phyloP scores from a whole-genome alignment of 2,329 filamentous ascomycete species.

The Zalaria obscura region DNA sequence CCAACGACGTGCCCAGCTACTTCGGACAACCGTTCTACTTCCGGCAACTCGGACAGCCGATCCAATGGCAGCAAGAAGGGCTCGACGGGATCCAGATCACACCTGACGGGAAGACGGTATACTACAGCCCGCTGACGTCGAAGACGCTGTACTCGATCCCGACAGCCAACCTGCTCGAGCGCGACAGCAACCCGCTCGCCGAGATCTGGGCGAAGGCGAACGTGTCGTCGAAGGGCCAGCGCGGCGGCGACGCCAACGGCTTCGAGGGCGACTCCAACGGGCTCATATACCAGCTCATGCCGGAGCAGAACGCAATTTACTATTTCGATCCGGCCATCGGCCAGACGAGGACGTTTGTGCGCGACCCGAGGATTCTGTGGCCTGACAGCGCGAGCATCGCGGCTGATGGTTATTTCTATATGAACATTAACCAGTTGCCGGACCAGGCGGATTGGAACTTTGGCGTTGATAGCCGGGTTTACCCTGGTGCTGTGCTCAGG shows the following conservation, averaged over 20 bases:
- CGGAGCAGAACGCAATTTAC: constrained; percentile 30
- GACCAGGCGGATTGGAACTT: constrained; percentile 35
- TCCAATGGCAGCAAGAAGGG: constrained; percentile 15
- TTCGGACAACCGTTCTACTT: constrained; percentile 18
- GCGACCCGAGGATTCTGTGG: constrained; percentile 31
- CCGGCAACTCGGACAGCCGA: constrained; percentile 11
- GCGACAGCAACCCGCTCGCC: constrained; percentile 18
- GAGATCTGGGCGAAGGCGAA: constrained; percentile 30
- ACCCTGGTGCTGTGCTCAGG: constrained; percentile 32
- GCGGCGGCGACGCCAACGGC: constrained; percentile 31
- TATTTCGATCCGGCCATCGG: constrained; percentile 26
- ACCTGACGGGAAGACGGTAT: constrained; percentile 28
- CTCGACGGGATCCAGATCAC: constrained; percentile 31
- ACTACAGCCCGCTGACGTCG: constrained; percentile 27
- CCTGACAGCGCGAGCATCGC: constrained; percentile 27
- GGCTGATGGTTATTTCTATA: constrained; percentile 31
- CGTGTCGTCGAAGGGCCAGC: constrained; percentile 30
- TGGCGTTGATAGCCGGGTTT: constrained; percentile 25
- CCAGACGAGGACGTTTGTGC: constrained; percentile 22
- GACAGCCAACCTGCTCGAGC: constrained; percentile 16
- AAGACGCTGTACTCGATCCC: constrained; percentile 21
- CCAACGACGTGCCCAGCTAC: constrained; percentile 17
- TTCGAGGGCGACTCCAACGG: constrained; percentile 30
- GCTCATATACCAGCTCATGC: constrained; percentile 33
- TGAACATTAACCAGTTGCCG: constrained; percentile 36